Percentiles rank a stretch among this genome's conserved stretches.
phyloP scores from a whole-genome alignment of 148 eudicot genomes.

The Cornus controversa region DNA sequence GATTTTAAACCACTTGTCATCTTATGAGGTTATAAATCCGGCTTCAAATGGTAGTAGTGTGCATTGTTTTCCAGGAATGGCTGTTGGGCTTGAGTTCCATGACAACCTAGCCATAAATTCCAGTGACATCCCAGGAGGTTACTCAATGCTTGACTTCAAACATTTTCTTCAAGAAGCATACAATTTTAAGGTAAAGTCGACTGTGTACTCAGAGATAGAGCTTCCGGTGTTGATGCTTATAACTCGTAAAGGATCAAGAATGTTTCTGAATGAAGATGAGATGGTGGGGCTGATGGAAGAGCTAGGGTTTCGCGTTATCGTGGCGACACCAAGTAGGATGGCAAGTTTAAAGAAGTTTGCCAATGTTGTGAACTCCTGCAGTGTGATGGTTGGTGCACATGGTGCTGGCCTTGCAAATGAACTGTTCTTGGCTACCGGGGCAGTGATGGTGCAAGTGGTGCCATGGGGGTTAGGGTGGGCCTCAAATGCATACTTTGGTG shows the following conservation, averaged over 20 bases:
- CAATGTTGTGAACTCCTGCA: constrained; percentile 36
- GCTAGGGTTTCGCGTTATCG: constrained; percentile 40
- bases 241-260: constrained; percentile 45
- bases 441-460: constrained; percentile 54
- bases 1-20: constrained; percentile 34
- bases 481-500: constrained; percentile 31
- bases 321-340: constrained; percentile 18
- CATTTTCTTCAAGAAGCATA: constrained; percentile 34
- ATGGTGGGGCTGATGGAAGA: constrained; percentile 39
- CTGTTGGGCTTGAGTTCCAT: constrained; percentile 52
- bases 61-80: constrained; percentile 62
- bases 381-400: constrained; percentile 53
- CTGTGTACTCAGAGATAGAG: neutral
- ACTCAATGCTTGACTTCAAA: constrained; percentile 38
- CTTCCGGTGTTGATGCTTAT: constrained; percentile 35
- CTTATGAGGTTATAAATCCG: constrained; percentile 32
- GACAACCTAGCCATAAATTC: constrained; percentile 30
- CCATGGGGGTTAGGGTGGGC: constrained; percentile 49
- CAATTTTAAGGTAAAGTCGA: constrained; percentile 17
- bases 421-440: constrained; percentile 51
- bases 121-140: constrained; percentile 30
- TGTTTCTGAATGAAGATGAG: constrained; percentile 37
- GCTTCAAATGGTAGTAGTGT: constrained; percentile 29
- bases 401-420: constrained; percentile 62
- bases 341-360: constrained; percentile 34